Percentiles rank a stretch among this genome's conserved stretches.
Conservation (phyloP, 352 stramenopile species). For the Phytopythium montanum region DNA sequence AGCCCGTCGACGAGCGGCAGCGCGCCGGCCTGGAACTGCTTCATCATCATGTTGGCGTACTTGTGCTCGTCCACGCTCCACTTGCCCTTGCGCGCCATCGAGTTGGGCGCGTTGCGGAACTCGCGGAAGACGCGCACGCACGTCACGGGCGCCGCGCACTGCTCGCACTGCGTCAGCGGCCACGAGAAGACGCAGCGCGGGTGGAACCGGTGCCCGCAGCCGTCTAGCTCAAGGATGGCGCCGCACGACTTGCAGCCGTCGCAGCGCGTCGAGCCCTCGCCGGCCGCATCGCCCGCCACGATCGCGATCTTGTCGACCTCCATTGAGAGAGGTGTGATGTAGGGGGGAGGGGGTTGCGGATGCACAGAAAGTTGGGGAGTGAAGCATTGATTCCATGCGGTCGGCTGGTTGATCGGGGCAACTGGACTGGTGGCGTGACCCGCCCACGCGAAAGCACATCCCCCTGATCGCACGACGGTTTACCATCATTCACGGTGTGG, state of each 20-base stretch:
- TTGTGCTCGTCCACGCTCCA: constrained; percentile 74
- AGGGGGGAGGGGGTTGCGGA: no score
- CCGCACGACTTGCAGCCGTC: constrained; percentile 70
- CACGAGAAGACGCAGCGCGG: constrained; percentile 71
- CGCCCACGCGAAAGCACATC: not conserved
- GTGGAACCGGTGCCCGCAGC: constrained; percentile 77
- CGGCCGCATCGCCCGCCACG: not conserved
- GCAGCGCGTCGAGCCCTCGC: constrained; percentile 44
- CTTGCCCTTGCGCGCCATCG: constrained; percentile 65
- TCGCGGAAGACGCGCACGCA: constrained; percentile 49
- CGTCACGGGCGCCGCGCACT: constrained; percentile 41
- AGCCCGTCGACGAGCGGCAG: constrained; percentile 64
- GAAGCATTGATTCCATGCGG: not conserved
- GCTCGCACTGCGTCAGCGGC: constrained; percentile 57
- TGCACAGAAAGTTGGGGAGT: constrained; percentile 3
- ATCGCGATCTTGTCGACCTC: not conserved
- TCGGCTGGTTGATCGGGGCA: not conserved
- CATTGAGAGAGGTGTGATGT: not conserved
- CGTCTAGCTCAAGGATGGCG: constrained; percentile 58
- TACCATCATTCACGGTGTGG: constrained; percentile 3
- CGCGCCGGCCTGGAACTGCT: constrained; percentile 71
- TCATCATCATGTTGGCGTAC: constrained; percentile 82
- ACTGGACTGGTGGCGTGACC: no score
- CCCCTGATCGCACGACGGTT: not conserved
- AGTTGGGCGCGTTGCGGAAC: constrained; percentile 34